These are phyloP conservation scores for Plasmodium blacklocki DNA, from an alignment of 169 alveolate species.

Conservation along the genomic window DNA sequence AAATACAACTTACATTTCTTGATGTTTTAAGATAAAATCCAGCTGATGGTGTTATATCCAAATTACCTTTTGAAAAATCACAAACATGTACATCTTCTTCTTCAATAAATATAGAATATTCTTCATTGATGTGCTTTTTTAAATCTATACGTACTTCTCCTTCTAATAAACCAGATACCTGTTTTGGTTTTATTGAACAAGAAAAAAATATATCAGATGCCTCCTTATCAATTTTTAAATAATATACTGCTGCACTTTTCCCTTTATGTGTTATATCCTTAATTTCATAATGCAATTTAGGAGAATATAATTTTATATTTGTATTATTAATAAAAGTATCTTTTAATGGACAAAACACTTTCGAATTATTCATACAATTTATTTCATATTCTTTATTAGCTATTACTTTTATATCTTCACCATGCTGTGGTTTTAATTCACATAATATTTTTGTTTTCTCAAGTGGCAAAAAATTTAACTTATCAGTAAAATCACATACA, in stretches of 20 bases:
- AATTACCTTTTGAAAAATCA: conserved; percentile 63
- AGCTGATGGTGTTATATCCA: conserved; percentile 36
- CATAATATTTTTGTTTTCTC: conserved; percentile 48
- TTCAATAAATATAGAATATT: conserved; percentile 16
- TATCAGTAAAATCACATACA: conserved; percentile 57
- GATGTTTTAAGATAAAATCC: conserved; percentile 45
- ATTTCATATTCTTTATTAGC: conserved; percentile 67
- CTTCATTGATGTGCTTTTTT: conserved; percentile 53
- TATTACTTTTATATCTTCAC: conserved; percentile 46
- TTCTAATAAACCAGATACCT: conserved; percentile 35
- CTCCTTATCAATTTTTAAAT: conserved; percentile 26
- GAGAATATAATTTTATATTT: conserved; percentile 26
- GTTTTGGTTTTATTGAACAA: conserved; percentile 56
- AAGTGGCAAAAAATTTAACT: conserved; percentile 22
- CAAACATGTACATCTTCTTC: conserved; percentile 13
- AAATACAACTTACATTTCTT: conserved; percentile 56
- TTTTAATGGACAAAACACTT: conserved; percentile 55
- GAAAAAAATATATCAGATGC: conserved; percentile 61
- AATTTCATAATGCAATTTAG: conserved; percentile 23
- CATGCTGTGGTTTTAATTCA: conserved; percentile 39
- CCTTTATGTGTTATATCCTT: conserved; percentile 7
- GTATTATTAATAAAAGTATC: conserved; percentile 18
- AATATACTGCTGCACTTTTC: conserved; percentile 26
- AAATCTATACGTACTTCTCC: conserved; percentile 64
- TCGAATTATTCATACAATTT: conserved; percentile 34